Conservation (phyloP, 768 basidiomycete species). For the Lactifluus pinguis region DNA sequence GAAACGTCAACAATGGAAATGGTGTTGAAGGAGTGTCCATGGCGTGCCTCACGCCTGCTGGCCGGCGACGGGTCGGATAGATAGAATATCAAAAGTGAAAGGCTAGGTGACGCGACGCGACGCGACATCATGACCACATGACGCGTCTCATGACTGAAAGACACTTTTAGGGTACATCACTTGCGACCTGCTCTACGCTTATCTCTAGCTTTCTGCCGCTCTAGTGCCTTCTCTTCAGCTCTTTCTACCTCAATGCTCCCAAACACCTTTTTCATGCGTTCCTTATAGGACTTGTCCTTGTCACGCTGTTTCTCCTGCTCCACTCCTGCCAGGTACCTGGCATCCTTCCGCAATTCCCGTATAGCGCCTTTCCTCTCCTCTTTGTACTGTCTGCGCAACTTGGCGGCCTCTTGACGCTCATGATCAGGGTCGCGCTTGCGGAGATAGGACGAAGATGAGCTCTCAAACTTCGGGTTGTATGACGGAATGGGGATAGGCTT, state of each 20-base stretch:
- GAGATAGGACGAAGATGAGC: slow-evolving; percentile 60
- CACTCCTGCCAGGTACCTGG: slow-evolving; percentile 83
- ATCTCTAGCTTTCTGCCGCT: slow-evolving; percentile 69
- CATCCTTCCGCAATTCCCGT: slow-evolving; percentile 91
- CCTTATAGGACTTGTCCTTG: slow-evolving; percentile 75
- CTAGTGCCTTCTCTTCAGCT: slow-evolving; percentile 90
- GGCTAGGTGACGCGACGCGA: slow-evolving; percentile 4
- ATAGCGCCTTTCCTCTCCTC: slow-evolving; percentile 97
- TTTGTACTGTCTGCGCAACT: slow-evolving; percentile 82
- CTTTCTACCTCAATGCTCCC: slow-evolving; percentile 76
- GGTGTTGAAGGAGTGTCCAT: slow-evolving; percentile 17
- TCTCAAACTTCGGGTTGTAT: slow-evolving; percentile 90
- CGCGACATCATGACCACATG: slow-evolving; percentile 1
- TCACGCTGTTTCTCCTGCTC: slow-evolving; percentile 76
- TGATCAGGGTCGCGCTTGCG: slow-evolving; percentile 85
- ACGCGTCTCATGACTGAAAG: neutral
- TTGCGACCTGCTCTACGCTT: slow-evolving; percentile 73
- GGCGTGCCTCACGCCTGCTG: neutral
- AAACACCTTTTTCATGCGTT: slow-evolving; percentile 76
- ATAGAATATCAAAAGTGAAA: neutral
- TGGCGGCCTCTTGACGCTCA: slow-evolving; percentile 79
- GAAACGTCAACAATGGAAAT: slow-evolving; percentile 17
- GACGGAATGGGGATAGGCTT: slow-evolving; percentile 94
- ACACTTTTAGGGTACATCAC: slow-evolving; percentile 26
- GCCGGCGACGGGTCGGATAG: neutral